phyloP scores from a whole-genome alignment of 768 basidiomycete species.

The Mrakia gelida region DNA sequence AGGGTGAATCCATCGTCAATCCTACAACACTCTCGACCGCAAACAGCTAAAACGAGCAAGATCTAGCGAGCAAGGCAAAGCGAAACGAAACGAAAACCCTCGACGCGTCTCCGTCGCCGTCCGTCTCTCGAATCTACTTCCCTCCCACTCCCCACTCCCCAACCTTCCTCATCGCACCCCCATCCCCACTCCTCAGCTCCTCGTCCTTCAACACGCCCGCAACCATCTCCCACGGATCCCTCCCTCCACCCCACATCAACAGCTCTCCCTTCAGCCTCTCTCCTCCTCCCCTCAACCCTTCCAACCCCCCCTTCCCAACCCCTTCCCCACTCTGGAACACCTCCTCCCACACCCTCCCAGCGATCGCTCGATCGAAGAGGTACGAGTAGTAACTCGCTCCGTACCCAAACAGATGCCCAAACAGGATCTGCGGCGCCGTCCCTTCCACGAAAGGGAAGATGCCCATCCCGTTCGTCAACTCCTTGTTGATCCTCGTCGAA shows the following conservation, averaged over 20 bases:
- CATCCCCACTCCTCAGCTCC: constrained; percentile 65
- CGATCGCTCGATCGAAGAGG: constrained; percentile 91
- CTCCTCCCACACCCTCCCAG: constrained; percentile 78
- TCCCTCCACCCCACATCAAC: constrained; percentile 76
- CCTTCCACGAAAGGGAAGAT: constrained; percentile 76
- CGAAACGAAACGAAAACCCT: no score
- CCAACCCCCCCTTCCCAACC: constrained; percentile 10
- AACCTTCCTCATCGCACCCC: constrained; percentile 80
- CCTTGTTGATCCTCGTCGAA: constrained; percentile 64
- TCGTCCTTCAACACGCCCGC: constrained; percentile 62
- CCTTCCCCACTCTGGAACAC: constrained; percentile 52
- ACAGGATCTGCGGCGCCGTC: constrained; percentile 92
- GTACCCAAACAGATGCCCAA: constrained; percentile 91
- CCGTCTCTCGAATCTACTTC: background rate
- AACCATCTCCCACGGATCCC: constrained; percentile 92
- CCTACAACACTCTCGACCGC: no score
- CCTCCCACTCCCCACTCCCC: constrained; percentile 62
- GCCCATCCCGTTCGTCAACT: constrained; percentile 54
- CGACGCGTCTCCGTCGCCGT: no score
- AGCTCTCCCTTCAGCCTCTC: constrained; percentile 76
- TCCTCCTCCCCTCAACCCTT: constrained; percentile 56
- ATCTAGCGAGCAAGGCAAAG: no score
- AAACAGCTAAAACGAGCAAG: no score
- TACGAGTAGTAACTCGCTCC: constrained; percentile 98
- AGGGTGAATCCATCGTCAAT: no score